Evolutionary conservation across 169 alveolate species (phyloP), one percentile per base, ranked within the genome.

Genomic region (Plasmodium berghei): DNA sequence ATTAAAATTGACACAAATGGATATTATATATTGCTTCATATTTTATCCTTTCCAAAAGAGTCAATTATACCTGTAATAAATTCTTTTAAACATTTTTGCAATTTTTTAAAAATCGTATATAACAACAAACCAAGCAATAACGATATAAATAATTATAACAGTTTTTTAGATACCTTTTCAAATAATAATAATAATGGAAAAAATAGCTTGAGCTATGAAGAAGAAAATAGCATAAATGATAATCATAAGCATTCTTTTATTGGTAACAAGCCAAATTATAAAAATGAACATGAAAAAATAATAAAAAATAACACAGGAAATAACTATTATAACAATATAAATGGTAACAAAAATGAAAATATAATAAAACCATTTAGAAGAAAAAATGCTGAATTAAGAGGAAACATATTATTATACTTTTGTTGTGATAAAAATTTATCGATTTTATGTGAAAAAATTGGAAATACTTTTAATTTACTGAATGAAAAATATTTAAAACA

Each of bases 391-490:
- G 87, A 86, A 12, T 26, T 86, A 54, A 10, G 86, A 71, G 75
- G 87, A 58, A 86, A 86, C 9, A 86, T 86, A 10, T 55, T 86
- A 6, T 40, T 86, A 16, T 86, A 86, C 40, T 86, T 86, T 48
- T n/a, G 69, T 8, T 86, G 91, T 48, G 86, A 71, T 66, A 86
- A 71, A 54, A 69, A 48, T 48, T 42, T 71, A 52, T 86, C 91
- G 1, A 48, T 70, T 14, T 75, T 86, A 46, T 86, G 91, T 63
- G 91, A 86, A 86, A 86, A 86, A 42, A 86, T 86, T 45, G 73
- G 54, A n/a, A 66, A 70, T 16, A 48, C 77, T 5, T 86, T 86
- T 46, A 86, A 86, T 54, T 46, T 86, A 24, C 4, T 86, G 61
- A 86, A 86, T 52, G 91, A 70, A 71, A 86, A 86, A 40, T 59